phyloP scores from a whole-genome alignment of 371 early-diverging fungal species.

The Syncephalastrum sp. region DNA sequence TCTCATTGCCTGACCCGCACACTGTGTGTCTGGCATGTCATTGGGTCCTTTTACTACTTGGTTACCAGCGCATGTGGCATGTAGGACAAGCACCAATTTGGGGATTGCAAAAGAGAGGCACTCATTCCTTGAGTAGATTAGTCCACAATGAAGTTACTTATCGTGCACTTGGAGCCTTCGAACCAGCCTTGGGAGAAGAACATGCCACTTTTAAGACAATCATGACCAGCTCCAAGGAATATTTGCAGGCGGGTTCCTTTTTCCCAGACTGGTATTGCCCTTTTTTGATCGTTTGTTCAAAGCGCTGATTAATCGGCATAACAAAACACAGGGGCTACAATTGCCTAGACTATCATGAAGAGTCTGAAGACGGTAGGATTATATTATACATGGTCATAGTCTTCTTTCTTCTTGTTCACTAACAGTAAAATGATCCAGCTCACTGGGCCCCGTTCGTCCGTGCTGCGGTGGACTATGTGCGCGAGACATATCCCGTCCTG shows the following conservation, averaged over 20 bases:
- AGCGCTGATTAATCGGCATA: too few relatives aligned
- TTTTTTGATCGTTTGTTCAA: too few relatives aligned
- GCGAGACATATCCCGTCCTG: conserved; percentile 31
- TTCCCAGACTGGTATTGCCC: conserved; percentile 86
- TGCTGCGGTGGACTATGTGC: conserved; percentile 61
- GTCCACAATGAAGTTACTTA: conserved; percentile 49
- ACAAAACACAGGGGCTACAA: conserved; percentile 50
- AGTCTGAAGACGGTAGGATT: conserved; percentile 51
- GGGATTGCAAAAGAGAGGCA: too few relatives aligned
- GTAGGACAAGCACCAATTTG: conserved; percentile 1
- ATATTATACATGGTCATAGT: too few relatives aligned
- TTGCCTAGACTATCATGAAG: conserved; percentile 47
- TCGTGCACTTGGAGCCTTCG: conserved; percentile 35
- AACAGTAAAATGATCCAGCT: conserved; percentile 39
- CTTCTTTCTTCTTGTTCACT: neutral
- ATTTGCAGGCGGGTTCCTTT: conserved; percentile 76
- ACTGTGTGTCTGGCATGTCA: too few relatives aligned
- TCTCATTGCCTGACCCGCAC: too few relatives aligned
- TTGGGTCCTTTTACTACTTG: neutral
- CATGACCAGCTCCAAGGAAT: conserved; percentile 46
- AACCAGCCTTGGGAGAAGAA: conserved; percentile 14
- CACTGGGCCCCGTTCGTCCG: conserved; percentile 86
- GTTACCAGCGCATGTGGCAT: conserved; percentile 11
- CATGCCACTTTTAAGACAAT: conserved; percentile 27
- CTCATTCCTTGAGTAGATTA: conserved; percentile 16